phyloP scores from a whole-genome alignment of 371 early-diverging fungal genomes.

The Umbelopsis sp. region DNA sequence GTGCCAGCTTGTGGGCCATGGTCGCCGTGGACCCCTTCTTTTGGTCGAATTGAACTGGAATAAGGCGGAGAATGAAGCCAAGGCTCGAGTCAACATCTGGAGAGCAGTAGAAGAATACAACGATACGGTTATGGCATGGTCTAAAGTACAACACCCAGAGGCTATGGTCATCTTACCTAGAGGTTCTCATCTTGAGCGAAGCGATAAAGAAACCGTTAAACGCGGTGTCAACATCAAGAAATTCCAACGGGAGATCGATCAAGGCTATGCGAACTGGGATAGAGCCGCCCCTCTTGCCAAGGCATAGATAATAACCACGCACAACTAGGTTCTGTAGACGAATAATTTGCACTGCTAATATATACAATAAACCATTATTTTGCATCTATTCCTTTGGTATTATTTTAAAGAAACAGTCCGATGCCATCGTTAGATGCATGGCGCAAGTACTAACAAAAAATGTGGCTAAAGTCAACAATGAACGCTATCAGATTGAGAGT shows the following conservation, averaged over 20 bases:
- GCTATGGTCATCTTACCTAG: constrained; percentile 4
- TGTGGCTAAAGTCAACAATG: too few species aligned
- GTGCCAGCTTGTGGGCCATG: constrained; percentile 5
- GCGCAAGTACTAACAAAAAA: too few species aligned
- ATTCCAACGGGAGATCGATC: neutral
- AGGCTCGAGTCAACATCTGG: neutral
- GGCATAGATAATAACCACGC: neutral
- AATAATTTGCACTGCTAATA: too few species aligned
- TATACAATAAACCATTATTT: too few species aligned
- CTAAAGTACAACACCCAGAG: neutral
- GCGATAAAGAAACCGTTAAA: constrained; percentile 8
- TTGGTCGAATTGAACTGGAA: constrained; percentile 5
- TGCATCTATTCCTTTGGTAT: too few species aligned
- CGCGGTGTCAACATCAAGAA: constrained; percentile 8
- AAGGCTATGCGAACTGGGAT: constrained; percentile 4
- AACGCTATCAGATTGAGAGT: too few species aligned
- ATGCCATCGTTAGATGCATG: too few species aligned
- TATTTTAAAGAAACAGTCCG: too few species aligned
- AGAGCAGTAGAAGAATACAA: neutral
- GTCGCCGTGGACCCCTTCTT: constrained; percentile 2
- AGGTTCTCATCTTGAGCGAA: neutral
- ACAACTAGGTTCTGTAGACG: too few species aligned
- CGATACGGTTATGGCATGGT: constrained; percentile 6
- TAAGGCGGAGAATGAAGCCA: neutral
- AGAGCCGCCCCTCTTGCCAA: neutral